Base-by-base conservation (phyloP, 441 rosid species). In the Adansonia rubrostipa region DNA sequence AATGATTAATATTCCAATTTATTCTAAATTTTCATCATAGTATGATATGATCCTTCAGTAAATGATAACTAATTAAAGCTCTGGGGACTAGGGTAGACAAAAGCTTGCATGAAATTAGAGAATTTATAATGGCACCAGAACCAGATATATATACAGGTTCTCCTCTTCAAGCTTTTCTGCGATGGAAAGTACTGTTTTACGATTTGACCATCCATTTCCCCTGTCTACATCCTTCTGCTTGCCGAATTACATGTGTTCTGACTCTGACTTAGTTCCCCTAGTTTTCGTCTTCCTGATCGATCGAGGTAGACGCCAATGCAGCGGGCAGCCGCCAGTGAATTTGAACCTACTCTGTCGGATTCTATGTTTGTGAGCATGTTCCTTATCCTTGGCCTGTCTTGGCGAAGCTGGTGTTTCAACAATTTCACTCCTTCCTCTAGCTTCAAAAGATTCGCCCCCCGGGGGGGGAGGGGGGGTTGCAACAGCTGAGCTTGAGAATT, bases 121-220 rank as follows among this genome's bases (percentile, higher is more conserved):
- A 74, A 74, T 15, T 17, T 51, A 74, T 19, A 45, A 66, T 51
- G 44, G 54, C n/a, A 54, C 45, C 14, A 61, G 13, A 77, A 65
- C 28, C 28, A 24, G 28, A 76, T 79, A 87, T 33, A 24, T 97
- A 54, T 86, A 97, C 99, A 97, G 87, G 79, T 97, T 97, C 79
- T 97, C 99, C 87, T 95, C 95, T 85, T 97, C 99, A 62, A 97
- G 99, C 88, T 90, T 95, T 87, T 95, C 99, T 4, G 98, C 99
- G 3, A 97, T 93, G 44, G 99, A 97, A 81, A 97, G 28, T 24
- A 24, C 90, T 3, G 98, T 97, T 84, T 90, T 97, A 50, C 88
- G 93, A 82, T 84, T 93, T 75, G 99, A 90, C 98, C 98, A 91
- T 50, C 88, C 85, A 64, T 80, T 88, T 73, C 82, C 94, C 53